Percentiles rank a stretch among this genome's conserved stretches.
phyloP scores from a whole-genome alignment of 495 filamentous ascomycete genomes.

The Hyaloscypha variabilis region DNA sequence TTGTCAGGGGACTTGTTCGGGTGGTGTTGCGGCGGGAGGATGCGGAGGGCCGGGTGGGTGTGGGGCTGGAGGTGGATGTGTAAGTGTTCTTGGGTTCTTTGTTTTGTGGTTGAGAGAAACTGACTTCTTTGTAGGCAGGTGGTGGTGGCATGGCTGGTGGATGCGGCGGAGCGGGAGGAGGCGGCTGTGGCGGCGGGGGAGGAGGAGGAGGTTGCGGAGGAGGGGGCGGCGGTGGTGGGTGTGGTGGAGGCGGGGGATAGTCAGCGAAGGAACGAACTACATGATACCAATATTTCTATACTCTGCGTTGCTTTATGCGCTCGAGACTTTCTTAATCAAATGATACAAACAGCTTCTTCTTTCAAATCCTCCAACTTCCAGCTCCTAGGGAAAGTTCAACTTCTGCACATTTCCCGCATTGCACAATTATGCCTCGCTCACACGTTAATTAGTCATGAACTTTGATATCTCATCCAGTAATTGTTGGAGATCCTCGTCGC shows the following conservation, averaged over 20 bases:
- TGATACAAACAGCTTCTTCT: too few relatives aligned
- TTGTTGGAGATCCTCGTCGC: neutral
- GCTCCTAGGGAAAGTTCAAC: too few relatives aligned
- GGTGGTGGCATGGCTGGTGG: conserved; percentile 45
- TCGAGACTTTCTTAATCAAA: neutral
- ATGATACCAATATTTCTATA: neutral
- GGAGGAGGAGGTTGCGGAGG: conserved; percentile 26
- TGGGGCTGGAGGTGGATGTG: conserved; percentile 44
- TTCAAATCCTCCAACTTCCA: too few relatives aligned
- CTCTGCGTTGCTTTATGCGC: neutral
- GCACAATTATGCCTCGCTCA: too few relatives aligned
- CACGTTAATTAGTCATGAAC: neutral
- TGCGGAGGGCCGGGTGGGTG: conserved; percentile 49
- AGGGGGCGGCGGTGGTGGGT: conserved; percentile 24
- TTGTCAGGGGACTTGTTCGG: conserved; percentile 44
- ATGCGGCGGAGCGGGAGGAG: conserved; percentile 37
- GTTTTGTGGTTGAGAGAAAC: neutral
- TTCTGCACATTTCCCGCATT: too few relatives aligned
- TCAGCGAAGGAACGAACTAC: neutral
- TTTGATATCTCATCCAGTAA: neutral
- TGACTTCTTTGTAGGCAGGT: conserved; percentile 24
- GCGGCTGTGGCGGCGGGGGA: conserved; percentile 42
- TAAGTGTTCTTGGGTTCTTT: neutral
- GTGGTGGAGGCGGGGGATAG: conserved; percentile 7
- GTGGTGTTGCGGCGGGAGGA: conserved; percentile 40